These are phyloP conservation scores for Cryptosporidium baileyi DNA, from an alignment of 169 alveolate genomes.

Conservation along the genomic window DNA sequence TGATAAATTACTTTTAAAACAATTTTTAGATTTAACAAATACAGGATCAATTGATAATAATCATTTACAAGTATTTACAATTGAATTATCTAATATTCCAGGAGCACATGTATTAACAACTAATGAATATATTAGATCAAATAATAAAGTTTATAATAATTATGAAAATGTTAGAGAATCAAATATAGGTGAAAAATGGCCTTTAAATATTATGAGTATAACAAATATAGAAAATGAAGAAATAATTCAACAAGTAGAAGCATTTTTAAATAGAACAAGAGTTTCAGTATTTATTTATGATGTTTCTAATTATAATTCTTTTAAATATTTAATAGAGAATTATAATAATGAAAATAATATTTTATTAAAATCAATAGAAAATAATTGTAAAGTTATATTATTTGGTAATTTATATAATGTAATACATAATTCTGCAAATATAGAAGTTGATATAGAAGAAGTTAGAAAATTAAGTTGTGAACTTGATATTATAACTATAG, in stretches of 20 bases:
- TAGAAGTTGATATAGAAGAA: constrained; percentile 22
- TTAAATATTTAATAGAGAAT: not conserved
- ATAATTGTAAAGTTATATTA: constrained; percentile 42
- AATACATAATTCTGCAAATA: constrained; percentile 6
- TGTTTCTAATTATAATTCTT: constrained; percentile 14
- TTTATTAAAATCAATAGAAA: constrained; percentile 3
- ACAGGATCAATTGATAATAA: constrained; percentile 20
- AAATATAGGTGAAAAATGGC: constrained; percentile 62
- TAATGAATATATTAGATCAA: not conserved
- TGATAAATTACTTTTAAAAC: not conserved
- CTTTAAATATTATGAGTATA: constrained; percentile 42
- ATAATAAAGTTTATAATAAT: not conserved
- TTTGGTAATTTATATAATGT: constrained; percentile 36
- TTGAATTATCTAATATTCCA: constrained; percentile 45
- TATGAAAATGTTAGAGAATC: constrained; percentile 33
- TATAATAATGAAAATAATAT: not conserved
- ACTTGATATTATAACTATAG: constrained; percentile 21
- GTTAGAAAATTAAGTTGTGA: constrained; percentile 35
- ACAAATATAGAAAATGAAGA: constrained; percentile 20
- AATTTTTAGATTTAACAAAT: not conserved
- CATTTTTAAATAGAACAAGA: constrained; percentile 38
- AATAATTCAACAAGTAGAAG: constrained; percentile 2
- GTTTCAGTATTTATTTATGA: constrained; percentile 57
- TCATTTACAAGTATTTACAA: constrained; percentile 51
- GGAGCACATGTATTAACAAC: constrained; percentile 34